phyloP scores from a whole-genome alignment of 176 grass and related monocot genomes.

The Bothriochloa decipiens region DNA sequence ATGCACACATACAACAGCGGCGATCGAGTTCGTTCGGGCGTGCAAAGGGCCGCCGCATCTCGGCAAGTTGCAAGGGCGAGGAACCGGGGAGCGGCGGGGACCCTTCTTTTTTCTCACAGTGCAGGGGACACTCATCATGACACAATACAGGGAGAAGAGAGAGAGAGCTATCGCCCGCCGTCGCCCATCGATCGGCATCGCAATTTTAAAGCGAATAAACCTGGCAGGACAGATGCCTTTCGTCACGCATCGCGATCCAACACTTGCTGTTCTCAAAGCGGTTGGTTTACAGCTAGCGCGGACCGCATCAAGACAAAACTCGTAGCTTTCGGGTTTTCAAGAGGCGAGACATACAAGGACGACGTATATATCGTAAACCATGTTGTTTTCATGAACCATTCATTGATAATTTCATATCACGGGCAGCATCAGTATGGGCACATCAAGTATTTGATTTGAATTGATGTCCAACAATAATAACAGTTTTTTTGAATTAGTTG shows the following conservation, averaged over 20 bases:
- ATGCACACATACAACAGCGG: too few species aligned
- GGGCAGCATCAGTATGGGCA: conserved; percentile 8
- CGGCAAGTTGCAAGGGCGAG: neutral
- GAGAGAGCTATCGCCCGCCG: neutral
- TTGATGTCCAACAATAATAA: neutral
- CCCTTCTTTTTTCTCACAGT: neutral
- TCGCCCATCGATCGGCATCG: neutral
- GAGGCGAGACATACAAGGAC: neutral
- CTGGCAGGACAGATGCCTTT: neutral
- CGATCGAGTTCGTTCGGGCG: neutral
- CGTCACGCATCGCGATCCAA: neutral
- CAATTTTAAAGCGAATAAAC: neutral
- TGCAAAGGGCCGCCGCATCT: conserved; percentile 39
- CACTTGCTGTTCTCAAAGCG: neutral
- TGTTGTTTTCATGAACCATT: neutral
- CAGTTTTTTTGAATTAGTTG: neutral
- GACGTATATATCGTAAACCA: too few species aligned
- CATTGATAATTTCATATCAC: neutral
- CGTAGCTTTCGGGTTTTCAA: neutral
- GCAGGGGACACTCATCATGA: neutral
- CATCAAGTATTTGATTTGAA: neutral
- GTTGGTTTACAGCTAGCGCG: neutral
- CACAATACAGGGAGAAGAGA: neutral
- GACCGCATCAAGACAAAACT: neutral
- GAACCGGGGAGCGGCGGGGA: neutral